These are phyloP conservation scores for Xylaria cubensis DNA, from an alignment of 495 filamentous ascomycete genomes.

Conservation along the genomic window DNA sequence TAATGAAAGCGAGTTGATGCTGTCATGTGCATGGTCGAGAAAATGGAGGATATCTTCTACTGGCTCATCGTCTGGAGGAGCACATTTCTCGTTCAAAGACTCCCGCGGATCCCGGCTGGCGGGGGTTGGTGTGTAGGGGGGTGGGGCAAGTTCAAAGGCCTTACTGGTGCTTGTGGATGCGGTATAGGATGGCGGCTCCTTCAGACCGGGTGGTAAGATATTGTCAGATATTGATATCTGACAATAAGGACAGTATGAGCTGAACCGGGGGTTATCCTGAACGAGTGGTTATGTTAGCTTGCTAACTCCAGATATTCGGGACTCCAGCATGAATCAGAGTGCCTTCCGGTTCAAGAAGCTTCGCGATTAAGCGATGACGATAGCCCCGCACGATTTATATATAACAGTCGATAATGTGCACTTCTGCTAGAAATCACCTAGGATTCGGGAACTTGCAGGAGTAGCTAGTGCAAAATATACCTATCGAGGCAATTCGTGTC, in stretches of 20 bases:
- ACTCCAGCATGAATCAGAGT: background rate
- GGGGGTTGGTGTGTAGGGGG: conserved; percentile 46
- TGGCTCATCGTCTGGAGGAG: conserved; percentile 33
- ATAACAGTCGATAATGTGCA: too few relatives aligned
- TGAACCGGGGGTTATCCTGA: conserved; percentile 71
- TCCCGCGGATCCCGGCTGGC: conserved; percentile 15
- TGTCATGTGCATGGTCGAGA: conserved; percentile 67
- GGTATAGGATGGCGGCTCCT: conserved; percentile 65
- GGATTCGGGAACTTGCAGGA: too few relatives aligned
- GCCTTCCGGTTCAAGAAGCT: background rate
- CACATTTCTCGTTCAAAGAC: conserved; percentile 37
- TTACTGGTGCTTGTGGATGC: conserved; percentile 40
- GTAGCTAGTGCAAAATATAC: too few relatives aligned
- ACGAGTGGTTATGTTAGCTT: conserved; percentile 26
- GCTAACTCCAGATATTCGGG: background rate
- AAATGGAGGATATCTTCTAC: conserved; percentile 71
- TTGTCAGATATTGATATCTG: conserved; percentile 56
- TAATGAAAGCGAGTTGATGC: conserved; percentile 67
- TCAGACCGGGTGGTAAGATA: conserved; percentile 60
- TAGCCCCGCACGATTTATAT: conserved; percentile 47
- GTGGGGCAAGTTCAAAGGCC: conserved; percentile 42
- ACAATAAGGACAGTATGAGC: conserved; percentile 68
- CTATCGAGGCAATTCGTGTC: too few relatives aligned
- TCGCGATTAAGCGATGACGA: background rate
- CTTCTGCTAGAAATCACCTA: too few relatives aligned